Evolutionary conservation across 2,329 filamentous ascomycete species (phyloP).

Genomic region (Pseudocercospora crystallina): DNA sequence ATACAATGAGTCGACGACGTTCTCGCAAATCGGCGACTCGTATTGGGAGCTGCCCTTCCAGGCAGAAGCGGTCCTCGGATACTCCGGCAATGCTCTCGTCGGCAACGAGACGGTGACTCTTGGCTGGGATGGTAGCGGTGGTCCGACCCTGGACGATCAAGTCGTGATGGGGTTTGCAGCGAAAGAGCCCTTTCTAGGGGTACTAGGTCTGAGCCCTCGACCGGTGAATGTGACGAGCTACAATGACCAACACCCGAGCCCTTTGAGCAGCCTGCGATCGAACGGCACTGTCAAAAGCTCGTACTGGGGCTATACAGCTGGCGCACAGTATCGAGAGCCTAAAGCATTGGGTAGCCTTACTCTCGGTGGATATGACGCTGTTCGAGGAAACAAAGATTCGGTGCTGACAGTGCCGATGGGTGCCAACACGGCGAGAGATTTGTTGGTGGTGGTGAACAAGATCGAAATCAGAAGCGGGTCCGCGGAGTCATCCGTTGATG

Average conservation of each 20-base stretch:
- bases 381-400: conserved; percentile 34
- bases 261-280: conserved; percentile 32
- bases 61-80: conserved; percentile 41
- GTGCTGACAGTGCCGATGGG: conserved; percentile 33
- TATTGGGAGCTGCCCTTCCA: too few relatives aligned
- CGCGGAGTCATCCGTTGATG: too few relatives aligned
- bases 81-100: conserved; percentile 63
- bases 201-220: conserved; percentile 42
- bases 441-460: conserved; percentile 26
- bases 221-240: conserved; percentile 23
- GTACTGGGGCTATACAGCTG: conserved; percentile 76
- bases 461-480: conserved; percentile 20
- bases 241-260: conserved; percentile 36
- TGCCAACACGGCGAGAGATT: conserved; percentile 24
- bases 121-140: conserved; percentile 37
- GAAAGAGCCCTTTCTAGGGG: conserved; percentile 46
- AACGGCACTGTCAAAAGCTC: conserved; percentile 48
- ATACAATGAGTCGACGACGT: too few relatives aligned
- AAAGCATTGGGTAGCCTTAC: conserved; percentile 28
- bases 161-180: conserved; percentile 42
- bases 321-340: conserved; percentile 63
- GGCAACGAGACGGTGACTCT: conserved; percentile 52
- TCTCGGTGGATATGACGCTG: conserved; percentile 40
- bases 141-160: conserved; percentile 42
- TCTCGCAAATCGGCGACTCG: too few relatives aligned